Evolutionary conservation across 2,329 filamentous ascomycete genomes (phyloP).

Genomic region (Amesomyces nigricolor): DNA sequence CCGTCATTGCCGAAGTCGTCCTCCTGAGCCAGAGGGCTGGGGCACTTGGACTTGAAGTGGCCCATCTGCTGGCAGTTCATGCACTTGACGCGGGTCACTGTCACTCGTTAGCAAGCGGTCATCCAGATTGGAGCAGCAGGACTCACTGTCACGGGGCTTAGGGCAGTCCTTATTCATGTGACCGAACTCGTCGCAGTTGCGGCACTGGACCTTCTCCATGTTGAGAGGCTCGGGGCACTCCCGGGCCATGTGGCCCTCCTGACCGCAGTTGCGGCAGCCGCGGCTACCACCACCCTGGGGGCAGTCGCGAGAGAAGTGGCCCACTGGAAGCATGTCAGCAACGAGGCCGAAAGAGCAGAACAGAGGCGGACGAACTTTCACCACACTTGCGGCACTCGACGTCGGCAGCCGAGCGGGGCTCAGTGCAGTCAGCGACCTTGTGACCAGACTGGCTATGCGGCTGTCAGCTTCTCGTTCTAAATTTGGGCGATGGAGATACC

Average conservation of each 20-base stretch:
- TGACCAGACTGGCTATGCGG: conserved; percentile 44
- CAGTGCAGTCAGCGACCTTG: conserved; percentile 45
- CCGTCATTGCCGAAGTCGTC: conserved; percentile 18
- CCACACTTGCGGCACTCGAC: conserved; percentile 63
- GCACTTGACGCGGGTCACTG: conserved; percentile 52
- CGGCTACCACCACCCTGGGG: conserved; percentile 49
- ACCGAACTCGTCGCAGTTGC: conserved; percentile 48
- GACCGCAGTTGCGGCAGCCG: conserved; percentile 57
- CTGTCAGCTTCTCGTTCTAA: conserved; percentile 1
- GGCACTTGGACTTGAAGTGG: conserved; percentile 39
- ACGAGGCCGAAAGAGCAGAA: neutral
- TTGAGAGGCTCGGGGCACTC: conserved; percentile 53
- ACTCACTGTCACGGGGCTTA: conserved; percentile 50
- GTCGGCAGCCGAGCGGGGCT: conserved; percentile 56
- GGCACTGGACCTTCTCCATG: conserved; percentile 39
- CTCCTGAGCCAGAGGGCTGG: conserved; percentile 29
- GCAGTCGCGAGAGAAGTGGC: conserved; percentile 60
- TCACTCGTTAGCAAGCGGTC: conserved; percentile 16
- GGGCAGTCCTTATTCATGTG: conserved; percentile 47
- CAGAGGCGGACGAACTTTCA: conserved; percentile 43
- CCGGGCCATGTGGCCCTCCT: conserved; percentile 54
- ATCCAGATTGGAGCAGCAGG: neutral
- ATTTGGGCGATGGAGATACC: conserved; percentile 17
- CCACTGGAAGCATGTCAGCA: conserved; percentile 36
- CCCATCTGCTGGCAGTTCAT: conserved; percentile 49